phyloP scores from a whole-genome alignment of 2,329 filamentous ascomycete species.

The Ophiognomonia clavigignenti-juglandacearum region DNA sequence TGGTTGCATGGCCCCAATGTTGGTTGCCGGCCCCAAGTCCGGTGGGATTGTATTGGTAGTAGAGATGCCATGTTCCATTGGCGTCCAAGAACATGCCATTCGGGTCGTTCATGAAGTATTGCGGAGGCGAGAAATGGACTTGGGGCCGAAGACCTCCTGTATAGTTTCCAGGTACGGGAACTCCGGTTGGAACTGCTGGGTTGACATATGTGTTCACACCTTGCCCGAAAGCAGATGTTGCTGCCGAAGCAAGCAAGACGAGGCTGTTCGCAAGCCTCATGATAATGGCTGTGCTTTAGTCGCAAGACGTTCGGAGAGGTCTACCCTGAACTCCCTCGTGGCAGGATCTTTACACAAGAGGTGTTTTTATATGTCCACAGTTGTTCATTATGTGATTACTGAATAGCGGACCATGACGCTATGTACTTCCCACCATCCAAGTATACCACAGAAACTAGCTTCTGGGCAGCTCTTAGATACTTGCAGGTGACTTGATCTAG shows the following conservation, averaged over 20 bases:
- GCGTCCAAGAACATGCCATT: conserved; percentile 59
- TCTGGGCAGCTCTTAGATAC: no score
- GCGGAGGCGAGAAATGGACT: conserved; percentile 50
- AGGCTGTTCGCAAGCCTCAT: conserved; percentile 1
- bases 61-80: conserved; percentile 56
- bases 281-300: not conserved
- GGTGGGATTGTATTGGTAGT: conserved; percentile 49
- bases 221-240: conserved; percentile 8
- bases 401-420: no score
- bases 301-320: no score
- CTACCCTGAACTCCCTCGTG: no score
- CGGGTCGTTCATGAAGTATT: conserved; percentile 56
- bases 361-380: no score
- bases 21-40: conserved; percentile 42
- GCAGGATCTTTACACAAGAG: no score
- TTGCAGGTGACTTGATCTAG: not conserved
- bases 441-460: no score
- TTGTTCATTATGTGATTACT: no score
- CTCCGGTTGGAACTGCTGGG: conserved; percentile 24
- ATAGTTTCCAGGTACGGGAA: conserved; percentile 23
- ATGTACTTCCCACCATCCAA: no score
- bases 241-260: not conserved
- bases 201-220: conserved; percentile 23
- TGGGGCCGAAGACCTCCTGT: conserved; percentile 39
- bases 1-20: conserved; percentile 65